A percentile compares a stretch with the other conserved stretches of the same genome.
Evolutionary conservation across 805 yeast genomes (phyloP).

Genomic region (Candida sonorensis): DNA sequence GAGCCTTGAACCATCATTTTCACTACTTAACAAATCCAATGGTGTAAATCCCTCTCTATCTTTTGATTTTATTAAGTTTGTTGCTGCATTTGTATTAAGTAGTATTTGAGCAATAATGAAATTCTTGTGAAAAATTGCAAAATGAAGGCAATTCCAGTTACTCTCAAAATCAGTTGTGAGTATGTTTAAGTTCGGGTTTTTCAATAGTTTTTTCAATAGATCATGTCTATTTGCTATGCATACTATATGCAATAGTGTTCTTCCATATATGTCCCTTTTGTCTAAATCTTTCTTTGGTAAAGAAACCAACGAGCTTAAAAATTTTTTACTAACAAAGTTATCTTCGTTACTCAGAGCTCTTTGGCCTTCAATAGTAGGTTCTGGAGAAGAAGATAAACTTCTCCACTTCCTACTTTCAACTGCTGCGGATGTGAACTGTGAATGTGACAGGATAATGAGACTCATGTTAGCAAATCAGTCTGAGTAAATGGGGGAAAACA

Average conservation of each 20-base stretch:
- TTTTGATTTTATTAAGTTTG: conserved; percentile 41
- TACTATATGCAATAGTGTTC: conserved; percentile 50
- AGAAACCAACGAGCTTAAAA: conserved; percentile 14
- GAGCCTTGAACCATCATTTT: conserved; percentile 37
- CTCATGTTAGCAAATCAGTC: background rate
- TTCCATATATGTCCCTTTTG: conserved; percentile 63
- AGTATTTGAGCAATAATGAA: conserved; percentile 45
- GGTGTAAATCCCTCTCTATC: conserved; percentile 74
- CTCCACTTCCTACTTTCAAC: conserved; percentile 4
- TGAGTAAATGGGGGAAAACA: background rate
- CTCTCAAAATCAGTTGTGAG: conserved; percentile 58
- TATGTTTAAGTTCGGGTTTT: conserved; percentile 40
- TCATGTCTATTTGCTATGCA: conserved; percentile 44
- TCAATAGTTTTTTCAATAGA: conserved; percentile 38
- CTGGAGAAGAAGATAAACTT: conserved; percentile 6
- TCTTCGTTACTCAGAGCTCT: too few relatives aligned
- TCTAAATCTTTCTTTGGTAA: conserved; percentile 33
- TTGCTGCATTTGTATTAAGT: conserved; percentile 17
- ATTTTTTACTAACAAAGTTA: conserved; percentile 9
- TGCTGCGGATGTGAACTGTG: conserved; percentile 16
- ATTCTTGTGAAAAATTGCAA: conserved; percentile 53
- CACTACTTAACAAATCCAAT: conserved; percentile 48
- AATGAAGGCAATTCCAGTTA: conserved; percentile 78
- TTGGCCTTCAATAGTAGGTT: conserved; percentile 2
- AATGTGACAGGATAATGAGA: background rate